Base-by-base conservation (phyloP, 768 basidiomycete species). In the Roridomyces roridus region DNA sequence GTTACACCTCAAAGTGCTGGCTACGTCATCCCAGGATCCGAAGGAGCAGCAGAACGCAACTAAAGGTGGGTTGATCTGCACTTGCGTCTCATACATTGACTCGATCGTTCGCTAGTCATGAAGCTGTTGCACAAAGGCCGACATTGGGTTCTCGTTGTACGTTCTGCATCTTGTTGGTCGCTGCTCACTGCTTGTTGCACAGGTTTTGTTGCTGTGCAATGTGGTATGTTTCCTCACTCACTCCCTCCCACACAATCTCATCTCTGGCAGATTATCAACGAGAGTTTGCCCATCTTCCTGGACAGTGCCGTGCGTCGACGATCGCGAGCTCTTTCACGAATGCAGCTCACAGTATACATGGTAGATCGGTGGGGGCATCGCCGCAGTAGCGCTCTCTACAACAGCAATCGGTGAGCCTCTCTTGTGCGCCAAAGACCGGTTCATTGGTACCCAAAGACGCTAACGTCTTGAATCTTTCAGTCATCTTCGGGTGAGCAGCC, bases 1-100 rank as follows among this genome's bases (percentile, higher is more conserved):
- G 57, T 82, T 97, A 15, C 92, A 96, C 65, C 82, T 97, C 6
- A 85, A 93, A 17, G 95, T 96, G 4, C 79, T 97, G 37, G 80
- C 92, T 0, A 81, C 86, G 2, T 91, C 92, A 9, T 94, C 93
- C 0, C 90, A 91, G n/a, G 81, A 93, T 67, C 59, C 74, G 6
- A 77, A 65, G 20, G 91, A 96, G 71, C 82, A 84, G 64, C 62
- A 67, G 36, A 91, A 93, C 57, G 92, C 92, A 0, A 80, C 81
- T 66, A 87, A 82, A 74, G 91, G 91, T 87, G 46, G 2, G 70
- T 34, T 17, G 10, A 35, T 35, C 34, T 35, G 34, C n/a, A n/a
- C n/a, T n/a, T n/a, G n/a, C n/a, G n/a, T n/a, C n/a, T n/a, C n/a
- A n/a, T n/a, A n/a, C n/a, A n/a, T n/a, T n/a, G n/a, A n/a, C n/a